These are phyloP conservation scores for Lachnellula cervina DNA, from an alignment of 2,329 filamentous ascomycete species.

Conservation along the genomic window DNA sequence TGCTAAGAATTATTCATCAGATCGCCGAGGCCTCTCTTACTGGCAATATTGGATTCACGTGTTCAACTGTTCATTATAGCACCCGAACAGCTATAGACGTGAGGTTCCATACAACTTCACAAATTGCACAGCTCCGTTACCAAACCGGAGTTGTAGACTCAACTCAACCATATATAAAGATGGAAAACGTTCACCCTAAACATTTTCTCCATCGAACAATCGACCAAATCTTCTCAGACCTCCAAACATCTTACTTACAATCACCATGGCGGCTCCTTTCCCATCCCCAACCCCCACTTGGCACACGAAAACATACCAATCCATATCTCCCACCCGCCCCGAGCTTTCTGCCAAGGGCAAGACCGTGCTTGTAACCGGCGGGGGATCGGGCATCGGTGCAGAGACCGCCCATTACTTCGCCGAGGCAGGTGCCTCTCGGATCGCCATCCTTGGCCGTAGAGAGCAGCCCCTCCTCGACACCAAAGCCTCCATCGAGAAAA, in stretches of 20 bases:
- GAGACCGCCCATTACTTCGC: slow-evolving; percentile 41
- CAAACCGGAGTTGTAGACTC: slow-evolving; percentile 11
- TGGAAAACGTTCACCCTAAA: slow-evolving; percentile 8
- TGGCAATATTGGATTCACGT: slow-evolving; percentile 1
- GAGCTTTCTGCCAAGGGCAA: slow-evolving; percentile 38
- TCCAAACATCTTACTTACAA: slow-evolving; percentile 14
- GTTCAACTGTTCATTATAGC: background rate
- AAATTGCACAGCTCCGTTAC: slow-evolving; percentile 22
- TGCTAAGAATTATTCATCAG: background rate
- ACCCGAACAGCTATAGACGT: too few species aligned
- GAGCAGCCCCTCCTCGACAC: slow-evolving; percentile 33
- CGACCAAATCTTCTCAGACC: slow-evolving; percentile 4
- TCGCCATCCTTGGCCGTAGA: slow-evolving; percentile 41
- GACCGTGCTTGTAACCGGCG: slow-evolving; percentile 40
- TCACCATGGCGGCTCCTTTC: slow-evolving; percentile 30
- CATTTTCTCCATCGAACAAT: slow-evolving; percentile 6
- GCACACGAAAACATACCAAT: slow-evolving; percentile 33
- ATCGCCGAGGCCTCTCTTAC: too few species aligned
- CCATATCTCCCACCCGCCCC: slow-evolving; percentile 37
- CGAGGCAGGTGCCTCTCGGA: slow-evolving; percentile 38
- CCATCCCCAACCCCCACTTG: slow-evolving; percentile 36
- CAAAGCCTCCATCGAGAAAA: slow-evolving; percentile 33
- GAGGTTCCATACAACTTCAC: too few species aligned
- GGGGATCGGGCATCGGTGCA: slow-evolving; percentile 42
- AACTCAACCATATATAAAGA: slow-evolving; percentile 19